Conservation (phyloP, 225 moss, liverwort and hornwort species). For the Asterella californica region DNA sequence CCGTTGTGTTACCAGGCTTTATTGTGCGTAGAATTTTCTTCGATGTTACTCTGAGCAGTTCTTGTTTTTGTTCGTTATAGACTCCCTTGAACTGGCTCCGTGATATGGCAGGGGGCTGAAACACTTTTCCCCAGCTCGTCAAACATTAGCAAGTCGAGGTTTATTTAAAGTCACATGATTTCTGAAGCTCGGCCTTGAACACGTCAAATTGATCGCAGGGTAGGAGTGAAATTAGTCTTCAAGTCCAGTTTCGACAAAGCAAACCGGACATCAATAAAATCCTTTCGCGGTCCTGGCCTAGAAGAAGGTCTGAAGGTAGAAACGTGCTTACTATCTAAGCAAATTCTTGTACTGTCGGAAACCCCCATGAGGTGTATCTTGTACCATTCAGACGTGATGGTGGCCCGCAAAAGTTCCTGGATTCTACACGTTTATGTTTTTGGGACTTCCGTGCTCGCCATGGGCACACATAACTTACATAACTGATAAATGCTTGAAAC, state of each 20-base stretch:
- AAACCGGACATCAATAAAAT: slow-evolving; percentile 74
- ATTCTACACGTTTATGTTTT: neutral
- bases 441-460: neutral
- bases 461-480: neutral
- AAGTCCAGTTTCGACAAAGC: slow-evolving; percentile 97
- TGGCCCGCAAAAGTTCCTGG: neutral
- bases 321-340: neutral
- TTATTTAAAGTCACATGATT: neutral
- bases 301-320: slow-evolving; percentile 70
- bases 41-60: neutral
- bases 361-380: neutral
- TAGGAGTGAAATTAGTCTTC: slow-evolving; percentile 84
- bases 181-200: neutral
- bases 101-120: neutral
- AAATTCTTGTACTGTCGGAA: neutral
- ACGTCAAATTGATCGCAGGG: slow-evolving; percentile 16
- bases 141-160: neutral
- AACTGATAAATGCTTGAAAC: neutral
- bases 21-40: neutral
- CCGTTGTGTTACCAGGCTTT: neutral
- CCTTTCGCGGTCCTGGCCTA: slow-evolving; percentile 87
- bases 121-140: neutral
- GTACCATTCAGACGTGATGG: neutral
- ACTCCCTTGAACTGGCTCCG: neutral
- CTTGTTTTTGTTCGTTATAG: neutral